Percentiles rank a stretch among this genome's conserved stretches.
These are phyloP conservation scores for Pyrenula massariospora DNA, from an alignment of 495 filamentous ascomycete genomes.

Conservation along the genomic window DNA sequence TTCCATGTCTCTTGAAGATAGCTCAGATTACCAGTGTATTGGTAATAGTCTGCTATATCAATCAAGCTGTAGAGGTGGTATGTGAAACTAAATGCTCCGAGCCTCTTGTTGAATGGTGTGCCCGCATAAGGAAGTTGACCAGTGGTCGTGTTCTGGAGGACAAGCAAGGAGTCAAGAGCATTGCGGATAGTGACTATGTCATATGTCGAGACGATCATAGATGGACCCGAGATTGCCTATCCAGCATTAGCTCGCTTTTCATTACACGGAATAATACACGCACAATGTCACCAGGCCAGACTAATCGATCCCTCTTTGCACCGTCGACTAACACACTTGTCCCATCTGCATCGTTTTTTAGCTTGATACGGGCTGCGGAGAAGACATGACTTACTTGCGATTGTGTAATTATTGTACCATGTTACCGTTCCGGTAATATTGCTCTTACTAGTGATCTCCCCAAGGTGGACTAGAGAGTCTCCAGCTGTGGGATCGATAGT, in stretches of 20 bases:
- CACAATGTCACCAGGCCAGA: constrained; percentile 46
- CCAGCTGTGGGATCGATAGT: constrained; percentile 40
- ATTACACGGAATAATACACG: too few species aligned
- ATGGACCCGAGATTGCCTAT: constrained; percentile 35
- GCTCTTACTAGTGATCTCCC: constrained; percentile 7
- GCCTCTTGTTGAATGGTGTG: constrained; percentile 22
- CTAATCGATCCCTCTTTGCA: constrained; percentile 44
- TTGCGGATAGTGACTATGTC: constrained; percentile 43
- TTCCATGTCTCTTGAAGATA: not conserved
- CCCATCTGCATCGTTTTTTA: constrained; percentile 32
- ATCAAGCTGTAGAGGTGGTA: constrained; percentile 48
- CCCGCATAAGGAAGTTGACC: constrained; percentile 40
- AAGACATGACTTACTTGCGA: constrained; percentile 16
- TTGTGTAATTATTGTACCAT: constrained; percentile 11
- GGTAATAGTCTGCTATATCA: constrained; percentile 39
- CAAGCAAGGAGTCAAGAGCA: constrained; percentile 38
- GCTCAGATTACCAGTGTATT: constrained; percentile 21
- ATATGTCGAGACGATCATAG: constrained; percentile 39
- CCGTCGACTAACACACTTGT: constrained; percentile 38
- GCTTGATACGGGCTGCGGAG: constrained; percentile 3
- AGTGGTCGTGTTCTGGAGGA: constrained; percentile 23
- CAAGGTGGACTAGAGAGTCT: constrained; percentile 28
- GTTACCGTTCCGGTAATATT: constrained; percentile 13
- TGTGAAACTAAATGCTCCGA: constrained; percentile 34
- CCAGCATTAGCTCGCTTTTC: too few species aligned